Evolutionary conservation across 2,329 filamentous ascomycete species (phyloP).

Genomic region (Pseudogymnoascus sp.): DNA sequence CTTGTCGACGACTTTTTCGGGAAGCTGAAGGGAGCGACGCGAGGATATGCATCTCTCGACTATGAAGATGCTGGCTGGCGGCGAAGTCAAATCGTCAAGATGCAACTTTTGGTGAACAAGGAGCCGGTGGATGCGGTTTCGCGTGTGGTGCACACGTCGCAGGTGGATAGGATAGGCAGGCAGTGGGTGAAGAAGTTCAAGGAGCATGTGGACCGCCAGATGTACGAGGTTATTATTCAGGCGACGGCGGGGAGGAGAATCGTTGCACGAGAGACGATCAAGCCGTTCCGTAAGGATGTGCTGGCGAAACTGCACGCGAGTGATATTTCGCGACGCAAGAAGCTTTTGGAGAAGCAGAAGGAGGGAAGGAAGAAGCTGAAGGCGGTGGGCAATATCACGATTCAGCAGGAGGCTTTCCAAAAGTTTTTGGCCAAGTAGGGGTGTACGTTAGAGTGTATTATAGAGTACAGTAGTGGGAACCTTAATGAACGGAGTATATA

Average conservation of each 20-base stretch:
- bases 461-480: neutral
- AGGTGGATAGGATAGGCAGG: slow-evolving; percentile 72
- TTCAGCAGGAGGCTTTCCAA: slow-evolving; percentile 93
- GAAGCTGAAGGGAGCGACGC: slow-evolving; percentile 86
- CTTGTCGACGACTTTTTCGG: slow-evolving; percentile 97
- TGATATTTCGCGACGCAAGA: slow-evolving; percentile 73
- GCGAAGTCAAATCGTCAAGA: slow-evolving; percentile 71
- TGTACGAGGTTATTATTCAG: slow-evolving; percentile 96
- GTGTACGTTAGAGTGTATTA: neutral
- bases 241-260: slow-evolving; percentile 76
- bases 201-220: slow-evolving; percentile 89
- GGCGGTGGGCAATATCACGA: slow-evolving; percentile 83
- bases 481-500: neutral
- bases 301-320: slow-evolving; percentile 86
- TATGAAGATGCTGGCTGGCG: slow-evolving; percentile 94
- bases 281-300: slow-evolving; percentile 94
- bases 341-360: slow-evolving; percentile 94
- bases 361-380: slow-evolving; percentile 84
- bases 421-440: slow-evolving; percentile 75
- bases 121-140: slow-evolving; percentile 87
- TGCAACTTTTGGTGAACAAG: slow-evolving; percentile 92
- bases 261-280: slow-evolving; percentile 87
- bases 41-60: slow-evolving; percentile 91
- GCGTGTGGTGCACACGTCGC: slow-evolving; percentile 77
- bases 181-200: slow-evolving; percentile 95